Base-by-base conservation (phyloP, 2,329 filamentous ascomycete species). In the Diaporthe velutina region DNA sequence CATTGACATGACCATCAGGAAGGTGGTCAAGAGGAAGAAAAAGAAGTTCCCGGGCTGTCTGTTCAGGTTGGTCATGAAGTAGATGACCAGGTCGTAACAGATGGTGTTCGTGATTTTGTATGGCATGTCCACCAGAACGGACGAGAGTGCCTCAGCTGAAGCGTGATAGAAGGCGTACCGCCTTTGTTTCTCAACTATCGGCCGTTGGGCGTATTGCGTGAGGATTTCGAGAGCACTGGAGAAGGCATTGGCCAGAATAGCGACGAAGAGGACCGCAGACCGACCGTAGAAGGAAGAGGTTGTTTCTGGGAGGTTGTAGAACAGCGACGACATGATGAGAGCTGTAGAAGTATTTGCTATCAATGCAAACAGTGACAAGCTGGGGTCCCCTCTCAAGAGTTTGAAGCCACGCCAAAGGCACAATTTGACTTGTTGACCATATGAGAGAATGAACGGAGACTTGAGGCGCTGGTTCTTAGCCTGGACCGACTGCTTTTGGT, bases 131-230 rank as follows among this genome's bases (percentile, higher is more conserved):
- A 91, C 93, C 45, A 98, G 84, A 93, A 98, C 97, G 12, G 94
- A 97, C 0, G 94, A 91, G 75, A 95, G 88, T 17, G 95, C 94
- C 87, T 98, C 95, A n/a, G 95, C 93, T 13, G 93, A 95, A 0
- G 96, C 95, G 80, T 98, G 96, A 80, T 98, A 98, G n/a, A 98
- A 88, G n/a, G 95, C 95, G 81, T 98, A 98, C 74, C 93, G 91
- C 73, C 89, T 86, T 79, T 98, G 96, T 82, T 98, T 98, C 81
- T 98, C 95, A 75, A 98, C 94, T 79, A 98, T 98, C 1, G 94
- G 93, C 50, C 96, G 93, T 89, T 98, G 95, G 2, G 94, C 90
- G 81, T 97, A 98, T 6, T 98, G 89, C 0, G 94, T 95, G 42
- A 97, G 84, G 81, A 98, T 97, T 83, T 97, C 95, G 54, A 97